These are phyloP conservation scores for Tillandsia fasciculata DNA, from an alignment of 176 grass and related monocot species.

Conservation along the genomic window DNA sequence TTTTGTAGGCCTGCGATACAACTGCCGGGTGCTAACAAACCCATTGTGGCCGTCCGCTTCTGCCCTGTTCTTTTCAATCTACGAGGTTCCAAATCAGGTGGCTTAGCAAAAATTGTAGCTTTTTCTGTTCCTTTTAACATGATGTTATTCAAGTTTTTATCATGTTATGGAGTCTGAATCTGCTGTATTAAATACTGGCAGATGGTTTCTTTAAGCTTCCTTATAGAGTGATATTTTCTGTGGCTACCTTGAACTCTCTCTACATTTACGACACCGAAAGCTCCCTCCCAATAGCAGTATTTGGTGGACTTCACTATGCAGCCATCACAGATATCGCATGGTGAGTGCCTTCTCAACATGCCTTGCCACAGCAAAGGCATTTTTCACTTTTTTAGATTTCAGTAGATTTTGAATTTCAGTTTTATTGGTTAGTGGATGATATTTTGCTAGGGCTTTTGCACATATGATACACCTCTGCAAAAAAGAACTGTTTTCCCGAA, in stretches of 20 bases:
- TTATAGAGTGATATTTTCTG: conserved; percentile 76
- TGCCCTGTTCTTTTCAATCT: conserved; percentile 70
- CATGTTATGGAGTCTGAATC: neutral
- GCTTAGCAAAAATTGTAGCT: conserved; percentile 12
- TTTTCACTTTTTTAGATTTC: neutral
- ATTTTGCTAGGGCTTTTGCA: no score
- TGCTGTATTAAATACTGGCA: conserved; percentile 14
- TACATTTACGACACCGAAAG: conserved; percentile 95
- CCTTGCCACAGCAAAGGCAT: neutral
- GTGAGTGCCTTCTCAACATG: conserved; percentile 28
- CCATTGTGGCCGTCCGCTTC: conserved; percentile 79
- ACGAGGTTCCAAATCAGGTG: conserved; percentile 62
- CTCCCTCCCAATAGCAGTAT: conserved; percentile 55
- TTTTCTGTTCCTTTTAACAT: neutral
- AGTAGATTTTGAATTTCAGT: no score
- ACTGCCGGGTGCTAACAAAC: conserved; percentile 82
- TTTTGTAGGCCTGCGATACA: conserved; percentile 67
- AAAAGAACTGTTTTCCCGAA: no score
- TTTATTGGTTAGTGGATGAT: no score
- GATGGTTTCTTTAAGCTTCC: conserved; percentile 86
- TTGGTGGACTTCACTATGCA: conserved; percentile 94
- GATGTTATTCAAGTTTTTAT: neutral
- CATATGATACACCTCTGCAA: no score
- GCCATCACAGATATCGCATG: conserved; percentile 97
- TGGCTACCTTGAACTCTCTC: conserved; percentile 81